Percentiles rank a stretch among this genome's conserved stretches.
Evolutionary conservation across 2,329 filamentous ascomycete species (phyloP).

Genomic region (Septoria petroselini): DNA sequence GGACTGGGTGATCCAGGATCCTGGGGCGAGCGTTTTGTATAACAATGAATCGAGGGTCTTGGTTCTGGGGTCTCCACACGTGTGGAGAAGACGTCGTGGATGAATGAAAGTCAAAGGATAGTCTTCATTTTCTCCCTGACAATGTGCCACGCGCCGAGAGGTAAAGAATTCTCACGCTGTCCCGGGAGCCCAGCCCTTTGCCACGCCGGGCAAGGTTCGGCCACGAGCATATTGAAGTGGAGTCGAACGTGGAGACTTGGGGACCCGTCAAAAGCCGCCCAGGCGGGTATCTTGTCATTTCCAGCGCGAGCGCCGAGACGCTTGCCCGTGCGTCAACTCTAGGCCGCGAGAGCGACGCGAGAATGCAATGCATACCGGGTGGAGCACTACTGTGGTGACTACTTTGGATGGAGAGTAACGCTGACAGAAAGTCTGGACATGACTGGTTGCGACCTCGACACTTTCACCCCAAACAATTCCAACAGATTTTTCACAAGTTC

Average conservation of each 20-base stretch:
- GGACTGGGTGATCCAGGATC: not conserved
- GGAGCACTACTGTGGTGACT: not conserved
- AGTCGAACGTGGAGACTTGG: constrained; percentile 3
- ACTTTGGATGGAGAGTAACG: not conserved
- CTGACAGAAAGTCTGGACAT: not conserved
- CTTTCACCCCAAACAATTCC: not conserved
- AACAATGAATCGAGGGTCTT: constrained; percentile 2
- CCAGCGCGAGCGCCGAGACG: not conserved
- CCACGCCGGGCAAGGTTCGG: constrained; percentile 10
- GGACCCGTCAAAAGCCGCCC: constrained; percentile 12
- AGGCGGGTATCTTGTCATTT: constrained; percentile 6
- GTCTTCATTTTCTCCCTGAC: not conserved
- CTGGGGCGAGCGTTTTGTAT: constrained; percentile 9
- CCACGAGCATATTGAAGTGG: not conserved
- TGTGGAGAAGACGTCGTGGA: constrained; percentile 13
- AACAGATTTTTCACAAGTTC: not conserved
- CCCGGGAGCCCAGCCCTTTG: not conserved
- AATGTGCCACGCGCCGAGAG: constrained; percentile 5
- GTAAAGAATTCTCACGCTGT: constrained; percentile 24
- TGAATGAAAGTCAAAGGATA: constrained; percentile 19
- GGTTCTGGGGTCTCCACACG: constrained; percentile 12
- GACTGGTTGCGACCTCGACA: not conserved
- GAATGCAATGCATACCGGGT: not conserved
- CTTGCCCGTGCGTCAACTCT: not conserved
- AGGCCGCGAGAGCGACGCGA: not conserved